phyloP scores from a whole-genome alignment of 1,284 basidiomycete species.

The Melampsora americana region DNA sequence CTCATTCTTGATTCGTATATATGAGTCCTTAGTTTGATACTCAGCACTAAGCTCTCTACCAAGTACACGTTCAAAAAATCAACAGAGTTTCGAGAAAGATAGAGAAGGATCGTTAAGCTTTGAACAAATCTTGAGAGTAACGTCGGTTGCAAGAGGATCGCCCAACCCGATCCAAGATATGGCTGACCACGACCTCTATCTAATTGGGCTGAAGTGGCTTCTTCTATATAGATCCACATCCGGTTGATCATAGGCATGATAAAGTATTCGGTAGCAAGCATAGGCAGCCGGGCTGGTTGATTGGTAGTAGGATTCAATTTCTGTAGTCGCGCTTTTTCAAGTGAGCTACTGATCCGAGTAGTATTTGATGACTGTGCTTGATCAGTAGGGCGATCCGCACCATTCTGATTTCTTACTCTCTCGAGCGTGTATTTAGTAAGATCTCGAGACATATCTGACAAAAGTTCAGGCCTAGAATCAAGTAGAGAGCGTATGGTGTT shows the following conservation, averaged over 20 bases:
- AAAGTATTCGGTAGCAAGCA: slow-evolving; percentile 9
- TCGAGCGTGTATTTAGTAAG: not conserved
- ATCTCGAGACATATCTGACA: slow-evolving; percentile 1
- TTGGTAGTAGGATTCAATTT: not conserved
- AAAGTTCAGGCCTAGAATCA: slow-evolving; percentile 2
- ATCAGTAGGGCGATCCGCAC: not conserved
- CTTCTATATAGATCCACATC: slow-evolving; percentile 6
- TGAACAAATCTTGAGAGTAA: slow-evolving; percentile 1
- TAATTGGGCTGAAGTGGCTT: not conserved
- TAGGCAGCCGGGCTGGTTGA: not conserved
- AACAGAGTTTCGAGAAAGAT: not conserved
- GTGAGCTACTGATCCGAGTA: slow-evolving; percentile 8
- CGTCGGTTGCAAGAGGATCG: not conserved
- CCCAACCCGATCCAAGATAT: slow-evolving; percentile 12
- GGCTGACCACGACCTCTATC: not conserved
- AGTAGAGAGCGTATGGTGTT: not conserved
- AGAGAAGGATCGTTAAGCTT: slow-evolving; percentile 9
- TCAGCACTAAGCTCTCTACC: slow-evolving; percentile 4
- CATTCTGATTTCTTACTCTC: slow-evolving; percentile 4
- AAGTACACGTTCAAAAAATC: slow-evolving; percentile 6
- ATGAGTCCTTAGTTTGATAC: slow-evolving; percentile 1
- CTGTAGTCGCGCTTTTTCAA: slow-evolving; percentile 9
- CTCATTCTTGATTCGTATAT: not conserved
- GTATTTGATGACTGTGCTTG: not conserved
- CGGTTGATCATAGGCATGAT: slow-evolving; percentile 9